Evolutionary conservation across 306 rosid genomes (phyloP).

Genomic region (Macrotyloma uniflorum): DNA sequence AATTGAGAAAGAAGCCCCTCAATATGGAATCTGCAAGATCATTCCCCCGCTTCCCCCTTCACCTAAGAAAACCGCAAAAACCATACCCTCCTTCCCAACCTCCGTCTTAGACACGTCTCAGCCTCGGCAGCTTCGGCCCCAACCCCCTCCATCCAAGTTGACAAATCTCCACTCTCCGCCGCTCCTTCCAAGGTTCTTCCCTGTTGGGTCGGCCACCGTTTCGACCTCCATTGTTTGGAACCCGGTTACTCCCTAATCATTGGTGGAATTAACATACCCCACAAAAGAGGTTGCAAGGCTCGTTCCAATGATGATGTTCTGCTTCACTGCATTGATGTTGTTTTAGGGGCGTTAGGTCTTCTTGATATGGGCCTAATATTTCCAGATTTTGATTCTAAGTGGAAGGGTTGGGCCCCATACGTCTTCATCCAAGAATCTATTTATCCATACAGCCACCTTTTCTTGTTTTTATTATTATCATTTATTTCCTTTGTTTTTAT

Average conservation of each 20-base stretch:
- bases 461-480: no score
- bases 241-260: slow-evolving; percentile 91
- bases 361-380: slow-evolving; percentile 94
- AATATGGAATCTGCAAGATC: slow-evolving; percentile 95
- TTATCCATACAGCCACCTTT: no score
- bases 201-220: slow-evolving; percentile 89
- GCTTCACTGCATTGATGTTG: slow-evolving; percentile 95
- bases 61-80: slow-evolving; percentile 73
- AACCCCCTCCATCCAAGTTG: slow-evolving; percentile 47
- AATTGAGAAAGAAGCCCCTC: slow-evolving; percentile 95
- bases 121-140: slow-evolving; percentile 43
- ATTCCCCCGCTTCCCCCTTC: slow-evolving; percentile 86
- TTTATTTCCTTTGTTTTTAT: no score
- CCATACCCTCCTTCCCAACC: no score
- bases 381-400: no score
- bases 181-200: slow-evolving; percentile 68
- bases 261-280: slow-evolving; percentile 91
- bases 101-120: no score
- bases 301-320: slow-evolving; percentile 97
- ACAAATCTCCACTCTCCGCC: slow-evolving; percentile 38
- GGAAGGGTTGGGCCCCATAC: no score
- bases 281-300: slow-evolving; percentile 95
- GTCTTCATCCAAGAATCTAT: no score
- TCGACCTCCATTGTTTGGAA: slow-evolving; percentile 92
- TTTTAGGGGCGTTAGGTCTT: slow-evolving; percentile 90